Evolutionary conservation across 495 filamentous ascomycete species (phyloP).

Genomic region (Talaromyces proteolyticus): DNA sequence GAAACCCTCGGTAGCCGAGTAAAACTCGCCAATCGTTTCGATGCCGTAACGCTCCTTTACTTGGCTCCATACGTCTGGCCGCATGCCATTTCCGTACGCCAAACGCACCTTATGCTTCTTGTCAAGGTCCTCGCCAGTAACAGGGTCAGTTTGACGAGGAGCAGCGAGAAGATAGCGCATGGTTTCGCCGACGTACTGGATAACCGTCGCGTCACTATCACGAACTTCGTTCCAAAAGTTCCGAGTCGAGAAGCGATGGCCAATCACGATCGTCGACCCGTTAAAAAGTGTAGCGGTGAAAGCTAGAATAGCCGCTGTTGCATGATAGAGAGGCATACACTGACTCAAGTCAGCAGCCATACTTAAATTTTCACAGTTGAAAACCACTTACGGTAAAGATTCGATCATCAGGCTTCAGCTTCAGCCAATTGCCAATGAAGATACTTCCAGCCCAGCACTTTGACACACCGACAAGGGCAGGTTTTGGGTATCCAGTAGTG

Average conservation of each 20-base stretch:
- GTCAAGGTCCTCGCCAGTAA: constrained; percentile 69
- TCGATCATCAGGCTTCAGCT: constrained; percentile 52
- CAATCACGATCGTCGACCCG: constrained; percentile 64
- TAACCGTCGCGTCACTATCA: constrained; percentile 64
- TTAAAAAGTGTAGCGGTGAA: constrained; percentile 51
- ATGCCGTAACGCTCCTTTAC: constrained; percentile 89
- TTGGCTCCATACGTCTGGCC: constrained; percentile 84
- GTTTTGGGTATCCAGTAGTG: constrained; percentile 88
- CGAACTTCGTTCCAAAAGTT: constrained; percentile 81
- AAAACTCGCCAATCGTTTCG: constrained; percentile 79
- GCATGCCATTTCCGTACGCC: constrained; percentile 89
- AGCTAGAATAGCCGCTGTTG: constrained; percentile 70
- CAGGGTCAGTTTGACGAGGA: constrained; percentile 55
- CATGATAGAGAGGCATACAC: constrained; percentile 95
- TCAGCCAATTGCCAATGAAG: constrained; percentile 53
- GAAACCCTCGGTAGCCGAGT: constrained; percentile 78
- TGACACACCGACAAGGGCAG: constrained; percentile 75
- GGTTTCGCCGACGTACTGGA: constrained; percentile 96
- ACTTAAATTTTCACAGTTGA: background rate
- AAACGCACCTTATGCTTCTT: constrained; percentile 67
- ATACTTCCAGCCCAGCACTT: constrained; percentile 51
- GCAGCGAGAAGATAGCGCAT: constrained; percentile 82
- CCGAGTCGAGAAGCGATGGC: constrained; percentile 74
- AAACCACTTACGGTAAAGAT: constrained; percentile 67
- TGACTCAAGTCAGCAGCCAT: constrained; percentile 17